Evolutionary conservation across 2,329 filamentous ascomycete species (phyloP), one percentile per base, ranked within the genome.

Genomic region (Aspergillus spinulosporus): DNA sequence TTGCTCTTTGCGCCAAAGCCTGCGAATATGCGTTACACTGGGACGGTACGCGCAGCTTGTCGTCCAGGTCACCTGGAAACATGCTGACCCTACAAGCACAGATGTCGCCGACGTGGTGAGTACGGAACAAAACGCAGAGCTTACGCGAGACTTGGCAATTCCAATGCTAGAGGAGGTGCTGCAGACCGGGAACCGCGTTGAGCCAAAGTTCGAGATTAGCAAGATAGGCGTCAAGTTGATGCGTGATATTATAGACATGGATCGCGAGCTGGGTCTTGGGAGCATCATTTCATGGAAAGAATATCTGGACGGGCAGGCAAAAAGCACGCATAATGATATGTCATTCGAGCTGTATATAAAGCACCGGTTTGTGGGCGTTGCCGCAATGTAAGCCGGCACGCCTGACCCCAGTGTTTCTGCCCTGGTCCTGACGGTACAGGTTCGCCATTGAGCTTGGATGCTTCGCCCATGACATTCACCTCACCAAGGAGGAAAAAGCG

Each of bases 11-110:
- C 2, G 26, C 34, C 4, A 5, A 3, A 11, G 14, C 14, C 34
- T 40, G 47, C 21, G 47, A 49, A 11, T 49, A n/a, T n/a, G 47
- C 11, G 26, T 49, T 39, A 21, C 40, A n/a, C 21, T 49, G 47
- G 47, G 47, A 49, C 11, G 47, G 47, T 49, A 7, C n/a, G 47
- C 21, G 21, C 21, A 21, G 21, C 21, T 49, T 9, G 4, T 15
- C 32, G 14, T 12, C 11, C 3, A 7, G 2, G 2, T 26, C 12
- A 8, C 2, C 4, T 5, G n/a, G 28, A 2, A 5, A 14, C 9
- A 14, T 34, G 5, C n/a, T 36, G 15, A 9, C 21, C 21, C 21
- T 21, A 15, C 21, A 11, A n/a, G 4, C 14, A 1, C 12, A 49
- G 47, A 49, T 31, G 36, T 31, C 9, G 40, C 34, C 47, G 47